phyloP scores from a whole-genome alignment of 768 basidiomycete genomes.

The Lepiota brunneoincarnata region DNA sequence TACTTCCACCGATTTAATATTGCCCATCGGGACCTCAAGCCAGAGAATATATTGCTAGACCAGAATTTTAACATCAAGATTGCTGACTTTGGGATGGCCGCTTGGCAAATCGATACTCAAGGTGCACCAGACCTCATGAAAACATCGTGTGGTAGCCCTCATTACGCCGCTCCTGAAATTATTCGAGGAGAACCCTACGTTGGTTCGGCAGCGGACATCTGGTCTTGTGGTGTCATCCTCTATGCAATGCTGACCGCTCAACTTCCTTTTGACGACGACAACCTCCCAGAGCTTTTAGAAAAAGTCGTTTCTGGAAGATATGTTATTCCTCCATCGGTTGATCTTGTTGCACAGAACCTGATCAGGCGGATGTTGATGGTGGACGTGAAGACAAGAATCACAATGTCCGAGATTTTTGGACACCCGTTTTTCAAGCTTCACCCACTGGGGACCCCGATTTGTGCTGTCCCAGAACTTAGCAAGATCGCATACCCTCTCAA shows the following conservation, averaged over 20 bases:
- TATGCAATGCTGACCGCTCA: constrained; percentile 84
- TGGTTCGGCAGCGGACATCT: constrained; percentile 88
- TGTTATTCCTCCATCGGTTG: constrained; percentile 71
- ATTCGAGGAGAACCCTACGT: constrained; percentile 81
- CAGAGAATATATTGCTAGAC: constrained; percentile 90
- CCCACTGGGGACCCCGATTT: constrained; percentile 39
- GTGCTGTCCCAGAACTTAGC: constrained; percentile 56
- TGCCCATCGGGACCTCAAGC: constrained; percentile 92
- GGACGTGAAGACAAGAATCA: constrained; percentile 73
- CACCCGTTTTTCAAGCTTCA: constrained; percentile 78
- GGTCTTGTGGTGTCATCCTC: constrained; percentile 95
- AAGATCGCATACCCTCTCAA: constrained; percentile 70
- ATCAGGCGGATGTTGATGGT: constrained; percentile 78
- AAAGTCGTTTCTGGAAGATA: constrained; percentile 77
- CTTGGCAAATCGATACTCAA: constrained; percentile 66
- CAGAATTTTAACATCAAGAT: constrained; percentile 86
- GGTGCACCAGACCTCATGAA: constrained; percentile 46
- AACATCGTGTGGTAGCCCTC: constrained; percentile 92
- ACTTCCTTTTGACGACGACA: constrained; percentile 93
- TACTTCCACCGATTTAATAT: constrained; percentile 96
- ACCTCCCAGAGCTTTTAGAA: constrained; percentile 70
- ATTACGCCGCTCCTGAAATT: constrained; percentile 94
- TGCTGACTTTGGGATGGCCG: constrained; percentile 97
- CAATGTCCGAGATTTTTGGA: constrained; percentile 72
- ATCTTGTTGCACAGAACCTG: constrained; percentile 70